Evolutionary conservation across 140 eudicot genomes (phyloP).

Genomic region (Ambrosia hybrid): DNA sequence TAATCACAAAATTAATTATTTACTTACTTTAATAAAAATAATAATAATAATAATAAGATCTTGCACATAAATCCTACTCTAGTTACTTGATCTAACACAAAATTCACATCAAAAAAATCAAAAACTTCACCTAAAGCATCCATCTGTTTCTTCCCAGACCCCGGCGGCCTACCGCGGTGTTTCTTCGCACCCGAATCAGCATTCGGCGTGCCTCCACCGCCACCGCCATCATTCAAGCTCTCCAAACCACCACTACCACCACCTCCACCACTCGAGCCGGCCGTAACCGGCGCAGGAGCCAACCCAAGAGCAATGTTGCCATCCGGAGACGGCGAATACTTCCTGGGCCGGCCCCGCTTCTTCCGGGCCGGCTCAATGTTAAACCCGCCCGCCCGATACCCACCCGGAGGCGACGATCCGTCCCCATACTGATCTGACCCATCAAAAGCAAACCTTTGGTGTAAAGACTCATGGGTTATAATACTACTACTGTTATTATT

Average conservation of each 20-base stretch:
- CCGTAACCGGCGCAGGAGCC: constrained; percentile 46
- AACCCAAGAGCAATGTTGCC: constrained; percentile 58
- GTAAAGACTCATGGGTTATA: background rate
- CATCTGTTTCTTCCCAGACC: constrained; percentile 67
- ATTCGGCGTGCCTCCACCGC: constrained; percentile 22
- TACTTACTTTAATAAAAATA: constrained; percentile 14
- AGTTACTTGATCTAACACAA: background rate
- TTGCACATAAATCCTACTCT: constrained; percentile 13
- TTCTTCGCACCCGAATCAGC: constrained; percentile 42
- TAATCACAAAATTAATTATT: constrained; percentile 8
- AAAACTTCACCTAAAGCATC: constrained; percentile 53
- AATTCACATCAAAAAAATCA: too few relatives aligned
- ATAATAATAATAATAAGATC: background rate
- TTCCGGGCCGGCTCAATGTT: constrained; percentile 57
- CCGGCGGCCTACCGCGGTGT: constrained; percentile 70
- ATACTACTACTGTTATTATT: constrained; percentile 12
- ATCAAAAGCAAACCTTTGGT: constrained; percentile 41
- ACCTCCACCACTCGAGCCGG: background rate
- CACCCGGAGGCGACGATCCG: constrained; percentile 37
- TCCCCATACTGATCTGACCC: constrained; percentile 34
- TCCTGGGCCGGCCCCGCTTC: constrained; percentile 68
- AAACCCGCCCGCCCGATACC: constrained; percentile 43
- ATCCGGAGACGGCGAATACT: constrained; percentile 65
- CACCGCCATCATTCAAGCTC: constrained; percentile 37
- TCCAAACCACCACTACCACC: constrained; percentile 34